phyloP scores from a whole-genome alignment of 2,329 filamentous ascomycete species.

The Claviceps sp. region DNA sequence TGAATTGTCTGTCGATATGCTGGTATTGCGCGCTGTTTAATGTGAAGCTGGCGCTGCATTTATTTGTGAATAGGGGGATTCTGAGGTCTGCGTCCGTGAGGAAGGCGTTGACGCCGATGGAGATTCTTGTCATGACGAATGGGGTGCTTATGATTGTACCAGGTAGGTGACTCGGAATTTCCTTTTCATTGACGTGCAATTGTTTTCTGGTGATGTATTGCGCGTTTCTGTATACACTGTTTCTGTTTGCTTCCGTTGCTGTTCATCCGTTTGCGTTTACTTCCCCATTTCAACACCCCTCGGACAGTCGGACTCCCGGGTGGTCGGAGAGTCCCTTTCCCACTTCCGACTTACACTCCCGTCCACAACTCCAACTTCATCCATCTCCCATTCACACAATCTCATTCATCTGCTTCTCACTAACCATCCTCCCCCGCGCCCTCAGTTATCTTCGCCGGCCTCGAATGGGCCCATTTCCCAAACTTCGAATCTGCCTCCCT shows the following conservation, averaged over 20 bases:
- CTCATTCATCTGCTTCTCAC: not conserved
- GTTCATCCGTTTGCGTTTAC: too few relatives aligned
- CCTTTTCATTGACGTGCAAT: not conserved
- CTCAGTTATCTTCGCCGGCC: conserved; percentile 35
- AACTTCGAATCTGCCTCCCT: conserved; percentile 38
- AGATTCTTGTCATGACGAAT: conserved; percentile 42
- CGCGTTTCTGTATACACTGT: too few relatives aligned
- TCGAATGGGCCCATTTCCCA: conserved; percentile 28
- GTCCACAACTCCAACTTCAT: not conserved
- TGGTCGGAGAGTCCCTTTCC: too few relatives aligned
- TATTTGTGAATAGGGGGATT: conserved; percentile 32
- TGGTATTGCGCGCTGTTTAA: conserved; percentile 47
- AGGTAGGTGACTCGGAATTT: conserved; percentile 21
- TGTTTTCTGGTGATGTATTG: too few relatives aligned
- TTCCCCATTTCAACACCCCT: too few relatives aligned
- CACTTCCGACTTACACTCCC: too few relatives aligned
- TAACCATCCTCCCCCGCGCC: not conserved
- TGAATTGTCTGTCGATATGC: conserved; percentile 28
- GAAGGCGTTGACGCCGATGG: conserved; percentile 34
- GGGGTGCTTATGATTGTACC: conserved; percentile 42
- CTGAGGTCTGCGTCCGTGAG: conserved; percentile 18
- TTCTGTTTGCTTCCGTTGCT: too few relatives aligned
- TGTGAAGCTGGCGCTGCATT: conserved; percentile 33
- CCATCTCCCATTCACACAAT: not conserved
- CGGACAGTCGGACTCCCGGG: too few relatives aligned